Percentiles rank a stretch among this genome's conserved stretches.
Conservation (phyloP, 1,139 yeast species). For the Yamadazyma membranifaciens region DNA sequence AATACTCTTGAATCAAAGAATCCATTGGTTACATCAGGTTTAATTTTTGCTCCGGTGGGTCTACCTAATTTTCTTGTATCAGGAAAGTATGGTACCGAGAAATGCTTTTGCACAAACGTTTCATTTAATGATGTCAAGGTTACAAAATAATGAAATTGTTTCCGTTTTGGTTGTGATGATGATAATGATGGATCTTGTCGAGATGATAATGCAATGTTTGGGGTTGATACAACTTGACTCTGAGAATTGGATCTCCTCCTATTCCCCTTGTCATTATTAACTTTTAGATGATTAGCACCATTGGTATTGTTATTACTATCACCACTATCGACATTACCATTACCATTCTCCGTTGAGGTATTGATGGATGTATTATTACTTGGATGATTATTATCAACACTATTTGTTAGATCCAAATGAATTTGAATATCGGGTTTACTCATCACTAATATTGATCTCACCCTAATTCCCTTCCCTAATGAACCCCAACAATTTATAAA, state of each 20-base stretch:
- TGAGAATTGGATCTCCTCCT: constrained; percentile 39
- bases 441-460: constrained; percentile 9
- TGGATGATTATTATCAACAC: neutral
- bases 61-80: constrained; percentile 86
- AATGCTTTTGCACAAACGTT: constrained; percentile 76
- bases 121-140: constrained; percentile 75
- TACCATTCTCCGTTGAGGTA: neutral
- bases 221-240: constrained; percentile 17
- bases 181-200: constrained; percentile 14
- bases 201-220: constrained; percentile 7
- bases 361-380: neutral
- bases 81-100: constrained; percentile 79
- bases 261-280: constrained; percentile 10
- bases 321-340: neutral
- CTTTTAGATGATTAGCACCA: constrained; percentile 1
- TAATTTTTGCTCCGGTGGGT: constrained; percentile 71
- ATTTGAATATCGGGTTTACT: constrained; percentile 20
- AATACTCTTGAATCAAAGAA: constrained; percentile 92
- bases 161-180: constrained; percentile 19
- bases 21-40: constrained; percentile 81
- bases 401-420: constrained; percentile 16
- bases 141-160: constrained; percentile 49
- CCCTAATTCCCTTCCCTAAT: too few relatives aligned
- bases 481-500: too few relatives aligned
- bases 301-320: neutral